phyloP scores from a whole-genome alignment of 345 rosid genomes.

The Salix viminalis region DNA sequence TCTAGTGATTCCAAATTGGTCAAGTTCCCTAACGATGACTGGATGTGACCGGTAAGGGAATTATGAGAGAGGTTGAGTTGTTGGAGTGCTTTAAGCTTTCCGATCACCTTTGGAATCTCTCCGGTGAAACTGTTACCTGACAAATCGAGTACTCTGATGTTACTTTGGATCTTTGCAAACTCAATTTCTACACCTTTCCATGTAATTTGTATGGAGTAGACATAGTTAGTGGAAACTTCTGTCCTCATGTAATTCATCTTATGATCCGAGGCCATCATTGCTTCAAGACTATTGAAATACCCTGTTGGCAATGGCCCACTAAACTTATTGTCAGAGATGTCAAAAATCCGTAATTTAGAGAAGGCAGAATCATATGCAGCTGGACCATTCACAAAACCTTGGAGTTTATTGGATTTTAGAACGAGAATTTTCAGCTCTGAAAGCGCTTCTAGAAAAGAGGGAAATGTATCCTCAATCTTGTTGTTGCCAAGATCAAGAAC shows the following conservation, averaged over 20 bases:
- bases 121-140: background rate
- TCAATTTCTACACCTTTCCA: background rate
- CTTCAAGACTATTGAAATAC: background rate
- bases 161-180: background rate
- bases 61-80: too few relatives aligned
- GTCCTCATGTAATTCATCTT: too few relatives aligned
- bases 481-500: too few relatives aligned
- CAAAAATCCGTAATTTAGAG: background rate
- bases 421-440: background rate
- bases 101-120: background rate
- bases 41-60: too few relatives aligned
- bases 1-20: too few relatives aligned
- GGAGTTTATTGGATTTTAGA: background rate
- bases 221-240: fast-evolving
- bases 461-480: too few relatives aligned
- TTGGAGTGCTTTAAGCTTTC: too few relatives aligned
- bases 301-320: background rate
- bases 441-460: background rate
- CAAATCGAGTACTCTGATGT: background rate
- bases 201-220: background rate
- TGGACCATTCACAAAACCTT: background rate
- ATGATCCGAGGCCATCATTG: background rate
- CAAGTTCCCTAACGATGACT: too few relatives aligned
- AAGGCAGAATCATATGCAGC: background rate
- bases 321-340: background rate